These are phyloP conservation scores for Diophrys sp. DNA, from an alignment of 73 alveolate species.

Conservation along the genomic window DNA sequence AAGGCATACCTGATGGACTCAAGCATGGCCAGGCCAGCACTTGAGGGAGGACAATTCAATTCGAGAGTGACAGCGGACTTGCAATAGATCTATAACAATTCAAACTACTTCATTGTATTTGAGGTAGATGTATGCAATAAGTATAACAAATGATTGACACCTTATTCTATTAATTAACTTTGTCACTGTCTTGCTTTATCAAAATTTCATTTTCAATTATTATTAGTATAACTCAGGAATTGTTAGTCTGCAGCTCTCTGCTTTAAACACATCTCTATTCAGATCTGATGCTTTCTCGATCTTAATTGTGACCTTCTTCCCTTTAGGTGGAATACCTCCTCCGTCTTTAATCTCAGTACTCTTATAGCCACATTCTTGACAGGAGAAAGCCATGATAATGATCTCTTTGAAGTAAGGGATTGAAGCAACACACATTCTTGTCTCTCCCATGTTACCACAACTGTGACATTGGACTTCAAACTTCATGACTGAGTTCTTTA, in stretches of 20 bases:
- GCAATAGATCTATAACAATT: too few relatives aligned
- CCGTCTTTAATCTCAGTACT: constrained; percentile 93
- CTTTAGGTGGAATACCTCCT: constrained; percentile 94
- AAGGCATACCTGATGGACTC: too few relatives aligned
- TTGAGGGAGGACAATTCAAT: too few relatives aligned
- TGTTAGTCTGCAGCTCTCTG: constrained; percentile 74
- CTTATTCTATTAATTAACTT: too few relatives aligned
- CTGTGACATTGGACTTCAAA: constrained; percentile 64
- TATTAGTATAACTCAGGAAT: too few relatives aligned
- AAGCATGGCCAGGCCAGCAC: too few relatives aligned
- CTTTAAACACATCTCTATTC: constrained; percentile 92
- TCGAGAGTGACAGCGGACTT: too few relatives aligned
- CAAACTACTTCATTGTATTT: too few relatives aligned
- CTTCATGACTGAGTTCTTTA: constrained; percentile 50
- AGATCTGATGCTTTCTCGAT: constrained; percentile 75
- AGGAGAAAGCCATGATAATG: constrained; percentile 90
- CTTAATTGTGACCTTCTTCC: constrained; percentile 60
- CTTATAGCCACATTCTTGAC: constrained; percentile 93
- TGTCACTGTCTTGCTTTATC: too few relatives aligned
- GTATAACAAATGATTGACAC: too few relatives aligned
- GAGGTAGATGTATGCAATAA: too few relatives aligned
- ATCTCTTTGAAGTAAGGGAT: constrained; percentile 97
- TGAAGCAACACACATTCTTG: constrained; percentile 82
- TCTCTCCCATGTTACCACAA: constrained; percentile 59
- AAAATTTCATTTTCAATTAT: too few relatives aligned